phyloP scores from a whole-genome alignment of 805 yeast species.

The Candida ficus region DNA sequence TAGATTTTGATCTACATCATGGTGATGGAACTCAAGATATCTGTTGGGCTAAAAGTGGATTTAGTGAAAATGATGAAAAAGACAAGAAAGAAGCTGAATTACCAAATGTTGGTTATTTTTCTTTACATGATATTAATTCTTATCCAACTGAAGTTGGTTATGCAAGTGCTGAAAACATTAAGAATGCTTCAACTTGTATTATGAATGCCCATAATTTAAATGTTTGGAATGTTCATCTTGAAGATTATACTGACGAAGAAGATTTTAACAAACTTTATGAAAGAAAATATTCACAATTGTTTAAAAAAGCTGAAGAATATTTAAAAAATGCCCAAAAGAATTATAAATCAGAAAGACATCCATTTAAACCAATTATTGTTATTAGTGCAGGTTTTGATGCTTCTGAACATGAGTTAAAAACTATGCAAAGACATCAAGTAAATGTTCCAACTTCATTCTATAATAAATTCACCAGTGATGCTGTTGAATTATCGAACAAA shows the following conservation, averaged over 20 bases:
- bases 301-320: slow-evolving; percentile 64
- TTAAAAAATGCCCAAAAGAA: slow-evolving; percentile 39
- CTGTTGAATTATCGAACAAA: slow-evolving; percentile 59
- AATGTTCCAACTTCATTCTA: slow-evolving; percentile 80
- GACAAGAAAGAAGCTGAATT: slow-evolving; percentile 34
- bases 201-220: slow-evolving; percentile 64
- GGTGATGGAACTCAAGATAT: slow-evolving; percentile 90
- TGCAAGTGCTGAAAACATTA: slow-evolving; percentile 65
- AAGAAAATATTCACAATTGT: slow-evolving; percentile 52
- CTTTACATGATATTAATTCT: slow-evolving; percentile 80
- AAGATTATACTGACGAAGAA: slow-evolving; percentile 55
- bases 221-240: slow-evolving; percentile 80
- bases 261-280: slow-evolving; percentile 63
- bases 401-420: slow-evolving; percentile 72
- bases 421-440: slow-evolving; percentile 81
- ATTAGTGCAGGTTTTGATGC: slow-evolving; percentile 89
- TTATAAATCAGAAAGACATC: slow-evolving; percentile 21
- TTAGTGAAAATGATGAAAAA: slow-evolving; percentile 41
- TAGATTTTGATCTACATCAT: slow-evolving; percentile 83
- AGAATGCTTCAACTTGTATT: slow-evolving; percentile 74
- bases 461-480: slow-evolving; percentile 65
- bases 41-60: slow-evolving; percentile 74
- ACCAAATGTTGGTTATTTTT: slow-evolving; percentile 75
- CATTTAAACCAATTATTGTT: slow-evolving; percentile 55
- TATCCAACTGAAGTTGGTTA: slow-evolving; percentile 79